These are phyloP conservation scores for Psilocybe tampanensis DNA, from an alignment of 768 basidiomycete species.

Conservation along the genomic window DNA sequence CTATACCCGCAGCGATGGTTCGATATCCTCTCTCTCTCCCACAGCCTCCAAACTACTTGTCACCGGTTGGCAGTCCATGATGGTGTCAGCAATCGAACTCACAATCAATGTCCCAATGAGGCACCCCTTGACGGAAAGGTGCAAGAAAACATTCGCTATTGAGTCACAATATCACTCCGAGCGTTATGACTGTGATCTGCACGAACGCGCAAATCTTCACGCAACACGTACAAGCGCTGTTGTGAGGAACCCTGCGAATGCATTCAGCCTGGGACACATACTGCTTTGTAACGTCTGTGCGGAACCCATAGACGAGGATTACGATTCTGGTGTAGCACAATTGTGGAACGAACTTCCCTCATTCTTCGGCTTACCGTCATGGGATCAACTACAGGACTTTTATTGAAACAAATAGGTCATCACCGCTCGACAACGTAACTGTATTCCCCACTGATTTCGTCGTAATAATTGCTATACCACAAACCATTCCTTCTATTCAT, in stretches of 20 bases:
- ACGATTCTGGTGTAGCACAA: background rate
- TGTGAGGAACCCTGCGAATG: background rate
- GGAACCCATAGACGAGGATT: background rate
- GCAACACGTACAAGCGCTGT: background rate
- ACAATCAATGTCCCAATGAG: background rate
- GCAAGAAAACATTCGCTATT: background rate
- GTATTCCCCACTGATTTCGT: too few relatives aligned
- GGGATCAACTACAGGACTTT: background rate
- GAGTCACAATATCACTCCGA: background rate
- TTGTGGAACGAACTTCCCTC: constrained; percentile 1
- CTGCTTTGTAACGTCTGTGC: background rate
- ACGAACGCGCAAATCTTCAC: background rate
- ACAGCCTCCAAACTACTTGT: background rate
- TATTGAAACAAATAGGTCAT: too few relatives aligned
- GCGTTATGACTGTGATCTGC: background rate
- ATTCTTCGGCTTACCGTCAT: constrained; percentile 5
- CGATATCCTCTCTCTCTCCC: background rate
- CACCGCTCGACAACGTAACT: too few relatives aligned
- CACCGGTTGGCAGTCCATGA: background rate
- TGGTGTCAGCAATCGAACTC: background rate
- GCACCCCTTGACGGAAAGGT: background rate
- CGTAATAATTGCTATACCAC: too few relatives aligned
- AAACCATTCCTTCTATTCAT: too few relatives aligned
- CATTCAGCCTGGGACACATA: background rate
- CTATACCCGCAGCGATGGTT: background rate